Conservation (phyloP, 768 basidiomycete genomes). For the Amanita inopinata region DNA sequence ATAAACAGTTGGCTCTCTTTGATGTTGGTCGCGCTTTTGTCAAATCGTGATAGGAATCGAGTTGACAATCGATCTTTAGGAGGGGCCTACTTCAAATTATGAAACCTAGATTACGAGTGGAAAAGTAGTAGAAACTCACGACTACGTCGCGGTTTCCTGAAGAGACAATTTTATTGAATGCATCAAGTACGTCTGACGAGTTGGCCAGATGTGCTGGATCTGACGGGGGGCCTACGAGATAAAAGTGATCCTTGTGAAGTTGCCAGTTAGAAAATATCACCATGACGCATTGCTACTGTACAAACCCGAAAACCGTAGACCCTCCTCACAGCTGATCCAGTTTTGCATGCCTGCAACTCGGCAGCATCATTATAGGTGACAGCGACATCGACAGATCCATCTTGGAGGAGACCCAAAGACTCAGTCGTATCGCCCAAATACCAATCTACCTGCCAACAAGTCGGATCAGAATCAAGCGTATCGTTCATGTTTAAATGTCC, state of each 20-base stretch:
- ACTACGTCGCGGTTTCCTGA: conserved; percentile 32
- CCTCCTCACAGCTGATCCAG: conserved; percentile 22
- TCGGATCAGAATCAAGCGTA: background rate
- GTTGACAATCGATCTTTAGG: conserved; percentile 24
- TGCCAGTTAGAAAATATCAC: background rate
- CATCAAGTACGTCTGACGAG: conserved; percentile 24
- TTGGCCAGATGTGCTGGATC: conserved; percentile 33
- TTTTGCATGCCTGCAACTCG: conserved; percentile 26
- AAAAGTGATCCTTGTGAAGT: conserved; percentile 43
- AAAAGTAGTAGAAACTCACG: conserved; percentile 19
- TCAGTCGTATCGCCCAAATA: conserved; percentile 48
- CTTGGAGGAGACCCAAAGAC: conserved; percentile 31
- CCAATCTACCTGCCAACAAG: conserved; percentile 38
- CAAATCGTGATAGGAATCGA: conserved; percentile 45
- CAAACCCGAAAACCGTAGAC: conserved; percentile 38
- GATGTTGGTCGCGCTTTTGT: conserved; percentile 52
- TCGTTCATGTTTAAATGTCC: background rate
- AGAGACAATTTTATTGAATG: conserved; percentile 39
- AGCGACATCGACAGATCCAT: conserved; percentile 36
- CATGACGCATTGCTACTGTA: background rate
- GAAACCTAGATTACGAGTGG: background rate
- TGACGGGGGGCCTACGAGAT: conserved; percentile 35
- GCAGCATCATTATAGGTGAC: conserved; percentile 46
- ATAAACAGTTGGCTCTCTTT: conserved; percentile 42
- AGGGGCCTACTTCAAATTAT: conserved; percentile 15